phyloP scores from a whole-genome alignment of 345 rosid genomes.

The Boechera retrofracta region DNA sequence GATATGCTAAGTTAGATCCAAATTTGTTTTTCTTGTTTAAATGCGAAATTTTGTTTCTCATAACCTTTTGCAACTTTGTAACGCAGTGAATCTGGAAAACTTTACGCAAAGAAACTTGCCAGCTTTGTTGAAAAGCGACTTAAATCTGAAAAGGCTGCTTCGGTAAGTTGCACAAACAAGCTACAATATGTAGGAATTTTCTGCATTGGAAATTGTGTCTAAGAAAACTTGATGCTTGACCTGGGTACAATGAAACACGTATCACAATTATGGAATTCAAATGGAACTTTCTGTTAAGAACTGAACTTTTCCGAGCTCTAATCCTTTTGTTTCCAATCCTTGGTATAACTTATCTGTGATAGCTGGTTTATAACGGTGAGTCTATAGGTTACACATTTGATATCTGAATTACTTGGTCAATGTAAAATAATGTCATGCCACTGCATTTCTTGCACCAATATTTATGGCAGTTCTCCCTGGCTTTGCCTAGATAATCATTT shows the following conservation, averaged over 20 bases:
- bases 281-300: conserved; percentile 5
- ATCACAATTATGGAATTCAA: conserved; percentile 4
- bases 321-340: neutral
- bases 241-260: conserved; percentile 13
- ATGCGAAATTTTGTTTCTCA: conserved; percentile 19
- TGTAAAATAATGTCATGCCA: conserved; percentile 2
- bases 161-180: conserved; percentile 62
- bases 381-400: conserved; percentile 11
- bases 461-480: neutral
- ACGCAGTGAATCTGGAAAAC: conserved; percentile 83
- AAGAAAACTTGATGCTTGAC: conserved; percentile 30
- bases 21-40: conserved; percentile 10
- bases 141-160: conserved; percentile 95
- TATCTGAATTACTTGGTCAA: neutral
- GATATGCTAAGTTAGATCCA: conserved; percentile 23
- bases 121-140: conserved; percentile 92
- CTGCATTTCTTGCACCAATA: conserved; percentile 3
- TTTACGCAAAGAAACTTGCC: conserved; percentile 86
- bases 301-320: neutral
- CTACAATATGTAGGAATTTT: conserved; percentile 14
- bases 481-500: neutral
- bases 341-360: conserved; percentile 9
- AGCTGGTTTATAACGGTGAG: conserved; percentile 3
- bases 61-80: conserved; percentile 35
- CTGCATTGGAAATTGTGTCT: conserved; percentile 11